Conservation (phyloP, 805 yeast genomes). For the Candida sithepensis region DNA sequence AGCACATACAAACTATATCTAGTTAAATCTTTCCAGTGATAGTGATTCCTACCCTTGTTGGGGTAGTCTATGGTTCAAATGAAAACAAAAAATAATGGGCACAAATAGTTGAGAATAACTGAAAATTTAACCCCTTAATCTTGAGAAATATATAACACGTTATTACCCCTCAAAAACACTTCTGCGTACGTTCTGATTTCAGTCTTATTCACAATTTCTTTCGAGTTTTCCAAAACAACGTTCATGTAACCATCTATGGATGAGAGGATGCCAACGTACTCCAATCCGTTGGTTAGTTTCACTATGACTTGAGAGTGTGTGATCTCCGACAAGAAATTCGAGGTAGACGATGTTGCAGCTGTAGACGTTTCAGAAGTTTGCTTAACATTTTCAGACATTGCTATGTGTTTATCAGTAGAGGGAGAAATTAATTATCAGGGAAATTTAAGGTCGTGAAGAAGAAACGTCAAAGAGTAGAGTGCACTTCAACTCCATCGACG, state of each 20-base stretch:
- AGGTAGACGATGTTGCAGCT: slow-evolving; percentile 34
- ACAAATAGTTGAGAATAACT: not conserved
- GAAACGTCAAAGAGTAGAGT: no score
- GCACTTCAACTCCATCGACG: no score
- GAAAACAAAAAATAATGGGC: no score
- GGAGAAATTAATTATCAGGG: no score
- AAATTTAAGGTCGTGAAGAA: no score
- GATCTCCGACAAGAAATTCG: slow-evolving; percentile 75
- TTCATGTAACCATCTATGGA: slow-evolving; percentile 98
- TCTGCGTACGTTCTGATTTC: slow-evolving; percentile 60
- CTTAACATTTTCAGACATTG: slow-evolving; percentile 10
- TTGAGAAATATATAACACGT: slow-evolving; percentile 51
- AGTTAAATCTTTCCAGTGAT: no score
- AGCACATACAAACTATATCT: no score
- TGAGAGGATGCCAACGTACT: slow-evolving; percentile 61
- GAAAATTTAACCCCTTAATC: slow-evolving; percentile 6
- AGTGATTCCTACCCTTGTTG: no score
- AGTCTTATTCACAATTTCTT: slow-evolving; percentile 54
- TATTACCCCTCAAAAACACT: slow-evolving; percentile 83
- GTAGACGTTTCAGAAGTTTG: slow-evolving; percentile 1
- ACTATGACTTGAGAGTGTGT: slow-evolving; percentile 80
- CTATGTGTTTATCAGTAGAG: no score
- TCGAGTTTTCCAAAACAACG: slow-evolving; percentile 75
- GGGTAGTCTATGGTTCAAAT: no score
- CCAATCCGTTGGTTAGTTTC: slow-evolving; percentile 81